Base-by-base conservation (phyloP, 169 alveolate species). In the Babesia ovata region DNA sequence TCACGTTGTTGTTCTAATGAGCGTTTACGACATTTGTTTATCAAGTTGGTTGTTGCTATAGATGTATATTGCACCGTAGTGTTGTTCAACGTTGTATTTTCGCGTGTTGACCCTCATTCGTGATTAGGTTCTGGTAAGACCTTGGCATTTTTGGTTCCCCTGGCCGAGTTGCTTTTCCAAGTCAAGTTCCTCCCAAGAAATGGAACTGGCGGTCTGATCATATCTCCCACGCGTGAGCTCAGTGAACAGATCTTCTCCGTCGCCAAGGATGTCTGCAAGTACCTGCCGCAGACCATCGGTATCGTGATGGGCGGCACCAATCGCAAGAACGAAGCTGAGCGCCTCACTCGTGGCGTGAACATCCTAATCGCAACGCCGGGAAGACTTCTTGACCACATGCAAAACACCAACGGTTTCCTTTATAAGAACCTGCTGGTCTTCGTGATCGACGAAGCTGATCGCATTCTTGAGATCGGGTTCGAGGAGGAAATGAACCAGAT, bases 311-410 rank as follows among this genome's bases (percentile, higher is more conserved):
- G 99, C 19, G 99, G 99, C 24, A 97, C 98, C 54, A 97, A 98
- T 86, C 92, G 99, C 71, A 94, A 93, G 74, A 92, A 95, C 59
- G 99, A 98, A 87, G 99, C 98, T 12, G 95, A 93, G 58, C 96
- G 96, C 91, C 94, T 98, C 46, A 84, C 91, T 70, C 96, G 95
- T 75, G 99, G 99, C 39, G 96, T 98, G 22, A 97, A 97, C 84
- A 86, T 98, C 39, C 91, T 94, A 36, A 97, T 98, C 63, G 99
- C 99, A 10, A 97, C 99, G 29, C 99, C 99, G 6, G 99, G 99
- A 19, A 88, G 99, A 72, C 87, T 98, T 39, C 91, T 97, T 46
- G 99, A 98, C 79, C 99, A 98, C 91, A 92, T 98, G 93, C 97
- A 97, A 75, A 97, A 97, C 85, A 97, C 99, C 50, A 93, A 95